Conservation (phyloP, 2,329 filamentous ascomycete species). For the Ascochyta viciae-villosae region DNA sequence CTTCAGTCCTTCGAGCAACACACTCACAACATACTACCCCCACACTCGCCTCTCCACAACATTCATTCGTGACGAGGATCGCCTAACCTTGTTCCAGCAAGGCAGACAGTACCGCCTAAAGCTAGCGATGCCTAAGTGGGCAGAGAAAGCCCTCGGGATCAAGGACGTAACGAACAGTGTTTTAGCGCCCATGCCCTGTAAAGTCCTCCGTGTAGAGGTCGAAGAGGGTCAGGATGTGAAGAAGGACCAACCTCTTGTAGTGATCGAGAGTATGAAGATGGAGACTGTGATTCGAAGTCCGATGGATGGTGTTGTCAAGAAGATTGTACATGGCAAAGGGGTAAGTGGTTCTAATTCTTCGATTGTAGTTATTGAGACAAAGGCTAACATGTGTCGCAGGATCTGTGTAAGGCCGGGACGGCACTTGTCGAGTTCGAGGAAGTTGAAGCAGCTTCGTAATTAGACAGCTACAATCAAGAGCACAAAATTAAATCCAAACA, state of each 20-base stretch:
- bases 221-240: slow-evolving; percentile 79
- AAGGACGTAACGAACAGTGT: slow-evolving; percentile 85
- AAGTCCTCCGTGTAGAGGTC: slow-evolving; percentile 90
- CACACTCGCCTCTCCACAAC: slow-evolving; percentile 81
- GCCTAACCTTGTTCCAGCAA: slow-evolving; percentile 78
- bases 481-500: background rate
- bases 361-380: background rate
- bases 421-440: slow-evolving; percentile 46
- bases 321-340: slow-evolving; percentile 58
- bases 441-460: slow-evolving; percentile 13
- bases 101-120: slow-evolving; percentile 65
- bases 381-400: slow-evolving; percentile 27
- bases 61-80: slow-evolving; percentile 68
- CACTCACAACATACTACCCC: slow-evolving; percentile 79
- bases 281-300: slow-evolving; percentile 62
- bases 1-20: slow-evolving; percentile 53
- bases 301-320: slow-evolving; percentile 55
- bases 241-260: slow-evolving; percentile 86
- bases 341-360: slow-evolving; percentile 35
- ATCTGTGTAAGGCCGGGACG: slow-evolving; percentile 55
- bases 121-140: slow-evolving; percentile 73
- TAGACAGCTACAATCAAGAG: too few relatives aligned
- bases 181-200: slow-evolving; percentile 95
- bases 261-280: slow-evolving; percentile 65
- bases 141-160: slow-evolving; percentile 83